phyloP scores from a whole-genome alignment of 805 yeast genomes.

The Suhomyces sp. region DNA sequence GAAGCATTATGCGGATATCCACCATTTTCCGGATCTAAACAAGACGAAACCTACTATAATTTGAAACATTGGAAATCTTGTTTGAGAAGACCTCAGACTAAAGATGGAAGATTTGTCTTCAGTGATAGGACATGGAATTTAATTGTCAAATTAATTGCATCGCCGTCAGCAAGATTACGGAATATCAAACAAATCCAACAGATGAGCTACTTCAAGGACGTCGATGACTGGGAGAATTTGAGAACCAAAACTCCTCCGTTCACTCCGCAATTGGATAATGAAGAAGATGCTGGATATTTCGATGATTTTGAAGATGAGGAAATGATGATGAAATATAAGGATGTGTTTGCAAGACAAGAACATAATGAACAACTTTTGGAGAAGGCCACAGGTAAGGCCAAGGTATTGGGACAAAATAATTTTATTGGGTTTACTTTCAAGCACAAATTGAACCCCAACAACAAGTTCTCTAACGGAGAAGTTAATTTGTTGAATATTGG shows the following conservation, averaged over 20 bases:
- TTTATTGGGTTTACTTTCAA: slow-evolving; percentile 96
- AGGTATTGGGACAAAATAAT: slow-evolving; percentile 47
- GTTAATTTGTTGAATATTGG: slow-evolving; percentile 34
- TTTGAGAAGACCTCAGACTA: slow-evolving; percentile 84
- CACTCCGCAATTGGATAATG: slow-evolving; percentile 94
- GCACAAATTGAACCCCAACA: slow-evolving; percentile 66
- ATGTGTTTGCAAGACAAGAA: slow-evolving; percentile 88
- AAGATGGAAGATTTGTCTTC: slow-evolving; percentile 87
- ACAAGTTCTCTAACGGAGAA: slow-evolving; percentile 42
- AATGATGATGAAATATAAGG: slow-evolving; percentile 96
- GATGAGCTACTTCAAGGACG: slow-evolving; percentile 80
- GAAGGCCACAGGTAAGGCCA: slow-evolving; percentile 45
- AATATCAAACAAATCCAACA: slow-evolving; percentile 78
- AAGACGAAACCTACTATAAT: slow-evolving; percentile 93
- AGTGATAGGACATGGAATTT: slow-evolving; percentile 96
- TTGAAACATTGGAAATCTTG: slow-evolving; percentile 90
- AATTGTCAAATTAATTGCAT: slow-evolving; percentile 74
- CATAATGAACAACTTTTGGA: slow-evolving; percentile 81
- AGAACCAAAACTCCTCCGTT: slow-evolving; percentile 85
- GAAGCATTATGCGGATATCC: slow-evolving; percentile 97
- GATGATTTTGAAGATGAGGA: slow-evolving; percentile 96
- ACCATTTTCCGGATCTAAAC: slow-evolving; percentile 90
- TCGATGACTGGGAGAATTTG: slow-evolving; percentile 65
- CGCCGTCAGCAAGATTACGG: slow-evolving; percentile 71
- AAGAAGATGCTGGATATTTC: slow-evolving; percentile 97